Evolutionary conservation across 2,329 filamentous ascomycete genomes (phyloP).

Genomic region (Monosporascus sp.): DNA sequence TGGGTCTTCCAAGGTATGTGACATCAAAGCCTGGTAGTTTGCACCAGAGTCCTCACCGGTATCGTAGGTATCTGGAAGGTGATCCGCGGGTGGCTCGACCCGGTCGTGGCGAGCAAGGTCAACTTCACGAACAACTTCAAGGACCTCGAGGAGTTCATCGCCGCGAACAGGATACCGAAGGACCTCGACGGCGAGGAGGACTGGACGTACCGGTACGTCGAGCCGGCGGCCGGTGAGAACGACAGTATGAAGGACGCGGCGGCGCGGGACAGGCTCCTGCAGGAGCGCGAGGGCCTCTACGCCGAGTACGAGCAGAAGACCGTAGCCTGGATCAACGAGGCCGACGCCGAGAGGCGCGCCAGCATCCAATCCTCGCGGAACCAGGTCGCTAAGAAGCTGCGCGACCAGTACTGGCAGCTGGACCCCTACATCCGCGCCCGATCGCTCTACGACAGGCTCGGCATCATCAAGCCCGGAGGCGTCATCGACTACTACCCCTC

Average conservation of each 20-base stretch:
- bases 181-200: constrained; percentile 84
- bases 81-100: constrained; percentile 93
- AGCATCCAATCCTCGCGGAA: constrained; percentile 53
- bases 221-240: constrained; percentile 74
- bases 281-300: constrained; percentile 60
- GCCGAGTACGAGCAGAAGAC: constrained; percentile 71
- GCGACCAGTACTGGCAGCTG: constrained; percentile 77
- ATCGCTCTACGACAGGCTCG: constrained; percentile 78
- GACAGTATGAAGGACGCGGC: constrained; percentile 61
- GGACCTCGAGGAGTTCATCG: constrained; percentile 75
- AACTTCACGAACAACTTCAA: constrained; percentile 81
- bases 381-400: constrained; percentile 57
- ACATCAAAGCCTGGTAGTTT: constrained; percentile 4
- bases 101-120: constrained; percentile 89
- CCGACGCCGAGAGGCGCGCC: constrained; percentile 40
- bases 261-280: constrained; percentile 58
- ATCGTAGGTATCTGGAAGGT: constrained; percentile 84
- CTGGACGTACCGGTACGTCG: constrained; percentile 77
- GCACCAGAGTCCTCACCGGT: constrained; percentile 35
- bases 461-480: constrained; percentile 64
- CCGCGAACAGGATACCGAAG: constrained; percentile 64
- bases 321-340: constrained; percentile 63
- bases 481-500: constrained; percentile 64
- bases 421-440: constrained; percentile 83
- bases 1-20: constrained; percentile 86